These are phyloP conservation scores for Jimgerdemannia lactiflua DNA, from an alignment of 192 early-diverging fungal genomes.

Conservation along the genomic window DNA sequence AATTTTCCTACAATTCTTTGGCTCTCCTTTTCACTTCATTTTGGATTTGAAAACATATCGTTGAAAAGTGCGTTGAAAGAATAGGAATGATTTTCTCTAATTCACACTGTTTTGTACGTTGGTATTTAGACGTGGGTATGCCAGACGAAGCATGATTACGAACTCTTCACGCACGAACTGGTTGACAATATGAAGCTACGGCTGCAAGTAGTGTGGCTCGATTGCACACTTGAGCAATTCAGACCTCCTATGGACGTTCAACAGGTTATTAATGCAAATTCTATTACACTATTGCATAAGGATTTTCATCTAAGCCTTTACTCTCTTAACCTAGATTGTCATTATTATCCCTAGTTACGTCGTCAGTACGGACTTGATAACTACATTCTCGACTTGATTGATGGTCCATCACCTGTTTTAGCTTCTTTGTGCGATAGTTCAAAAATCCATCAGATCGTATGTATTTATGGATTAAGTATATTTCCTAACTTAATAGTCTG, in stretches of 20 bases:
- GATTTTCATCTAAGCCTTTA: background rate
- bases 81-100: too few relatives aligned
- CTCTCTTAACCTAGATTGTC: background rate
- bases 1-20: background rate
- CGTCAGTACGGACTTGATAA: conserved; percentile 66
- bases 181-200: conserved; percentile 60
- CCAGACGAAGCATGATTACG: conserved; percentile 78
- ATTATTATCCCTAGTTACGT: conserved; percentile 28
- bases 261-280: conserved; percentile 5
- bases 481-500: too few relatives aligned
- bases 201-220: conserved; percentile 55
- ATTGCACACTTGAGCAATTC: conserved; percentile 21
- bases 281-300: background rate
- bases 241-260: conserved; percentile 24
- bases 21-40: conserved; percentile 2
- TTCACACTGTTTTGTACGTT: background rate
- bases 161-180: conserved; percentile 56
- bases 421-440: conserved; percentile 60
- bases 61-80: too few relatives aligned
- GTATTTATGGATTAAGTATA: background rate
- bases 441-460: conserved; percentile 54
- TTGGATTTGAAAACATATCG: too few relatives aligned
- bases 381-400: conserved; percentile 71
- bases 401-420: conserved; percentile 64
- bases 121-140: conserved; percentile 72